Base-by-base conservation (phyloP, 2,329 filamentous ascomycete species). In the Thelonectria olida region DNA sequence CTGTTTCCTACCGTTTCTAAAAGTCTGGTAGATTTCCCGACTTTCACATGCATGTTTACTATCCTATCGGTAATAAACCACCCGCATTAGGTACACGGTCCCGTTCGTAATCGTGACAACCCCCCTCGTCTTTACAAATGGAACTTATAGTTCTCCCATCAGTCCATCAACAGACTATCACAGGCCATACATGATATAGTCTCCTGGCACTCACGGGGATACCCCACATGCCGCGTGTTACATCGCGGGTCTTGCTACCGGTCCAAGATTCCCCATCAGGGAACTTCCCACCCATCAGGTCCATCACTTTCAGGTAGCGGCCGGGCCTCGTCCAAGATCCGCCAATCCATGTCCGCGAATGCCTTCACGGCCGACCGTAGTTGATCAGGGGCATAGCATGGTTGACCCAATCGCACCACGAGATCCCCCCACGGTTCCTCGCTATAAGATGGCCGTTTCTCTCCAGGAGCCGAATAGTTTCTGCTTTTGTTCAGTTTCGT, bases 191-290 rank as follows among this genome's bases (percentile, higher is more conserved):
- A n/a, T n/a, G 48, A 36, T 44, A 42, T 17, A 39, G 36, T 39
- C 17, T 41, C 23, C 28, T 54, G 48, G 22, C n/a, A 19, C 17
- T 36, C 25, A 10, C 45, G 8, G 39, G 9, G 17, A 36, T 47
- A 62, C 31, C 63, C 65, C 67, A 64, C 65, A 62, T 55, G 15
- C 47, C 31, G 25, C 51, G 50, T 49, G 62, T 58, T 67, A 53
- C 61, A 64, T 61, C 51, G 53, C 49, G 50, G 49, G 39, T 20
- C 51, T 61, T 60, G 56, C 64, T 39, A 47, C 47, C 67, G 67
- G 67, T 38, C 54, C 53, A 60, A 65, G 51, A 62, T 70, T 66
- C 67, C 67, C 41, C 54, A 68, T 62, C 41, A 60, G 66, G 67
- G 51, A 69, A 59, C 44, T 58, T 50, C 53, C 51, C 62, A 34